Evolutionary conservation across 257 asterid species (phyloP).

Genomic region (Ilex aquifolium): DNA sequence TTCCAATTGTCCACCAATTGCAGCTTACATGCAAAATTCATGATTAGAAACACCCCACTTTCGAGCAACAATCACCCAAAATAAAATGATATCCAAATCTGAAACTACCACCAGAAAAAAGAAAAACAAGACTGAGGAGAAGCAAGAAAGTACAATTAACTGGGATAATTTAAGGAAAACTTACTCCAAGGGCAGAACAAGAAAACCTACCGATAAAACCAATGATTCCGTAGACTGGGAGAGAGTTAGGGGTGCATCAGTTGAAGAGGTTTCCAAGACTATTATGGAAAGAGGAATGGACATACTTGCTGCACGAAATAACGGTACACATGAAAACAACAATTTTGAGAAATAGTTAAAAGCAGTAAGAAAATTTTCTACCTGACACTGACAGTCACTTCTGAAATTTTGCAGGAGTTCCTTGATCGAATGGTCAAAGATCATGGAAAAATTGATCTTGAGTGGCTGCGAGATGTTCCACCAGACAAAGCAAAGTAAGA

Average conservation of each 20-base stretch:
- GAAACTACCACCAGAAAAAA: not conserved
- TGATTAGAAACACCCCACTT: not conserved
- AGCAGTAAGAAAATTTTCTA: not conserved
- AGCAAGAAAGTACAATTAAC: conserved; percentile 8
- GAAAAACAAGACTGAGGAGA: not conserved
- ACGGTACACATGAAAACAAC: conserved; percentile 29
- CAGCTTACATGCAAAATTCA: not conserved
- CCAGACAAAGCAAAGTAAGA: conserved; percentile 41
- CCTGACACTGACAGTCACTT: no score
- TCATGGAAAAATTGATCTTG: conserved; percentile 53
- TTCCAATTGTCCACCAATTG: not conserved
- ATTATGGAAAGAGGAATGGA: conserved; percentile 42
- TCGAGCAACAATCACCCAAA: not conserved
- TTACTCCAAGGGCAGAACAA: conserved; percentile 7
- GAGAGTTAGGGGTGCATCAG: conserved; percentile 39
- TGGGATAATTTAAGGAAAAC: conserved; percentile 44
- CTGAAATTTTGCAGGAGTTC: conserved; percentile 28
- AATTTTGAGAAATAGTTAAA: not conserved
- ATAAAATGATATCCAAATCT: not conserved
- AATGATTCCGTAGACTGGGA: conserved; percentile 55
- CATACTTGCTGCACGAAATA: conserved; percentile 38
- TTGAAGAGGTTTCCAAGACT: conserved; percentile 20
- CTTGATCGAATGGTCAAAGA: conserved; percentile 37
- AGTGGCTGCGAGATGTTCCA: conserved; percentile 64
- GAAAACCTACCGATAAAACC: conserved; percentile 2